A percentile compares a stretch with the other conserved stretches of the same genome.
phyloP scores from a whole-genome alignment of 306 rosid species.

The Prosopis cineraria region DNA sequence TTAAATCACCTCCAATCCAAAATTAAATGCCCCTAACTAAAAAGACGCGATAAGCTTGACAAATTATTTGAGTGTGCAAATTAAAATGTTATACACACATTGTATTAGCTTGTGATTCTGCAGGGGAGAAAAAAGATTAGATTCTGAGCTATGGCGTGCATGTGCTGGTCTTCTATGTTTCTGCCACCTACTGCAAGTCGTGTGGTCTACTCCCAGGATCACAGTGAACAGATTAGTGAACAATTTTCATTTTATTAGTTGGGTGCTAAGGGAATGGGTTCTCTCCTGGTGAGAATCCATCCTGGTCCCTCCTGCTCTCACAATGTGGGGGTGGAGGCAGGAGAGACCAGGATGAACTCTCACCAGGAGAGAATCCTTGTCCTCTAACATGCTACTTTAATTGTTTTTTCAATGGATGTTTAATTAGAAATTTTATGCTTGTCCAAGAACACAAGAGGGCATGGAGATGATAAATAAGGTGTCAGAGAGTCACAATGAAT shows the following conservation, averaged over 20 bases:
- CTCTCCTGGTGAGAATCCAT: too few species aligned
- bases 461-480: neutral
- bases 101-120: slow-evolving; percentile 26
- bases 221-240: slow-evolving; percentile 69
- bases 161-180: slow-evolving; percentile 77
- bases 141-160: slow-evolving; percentile 82
- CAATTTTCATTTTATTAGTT: slow-evolving; percentile 5
- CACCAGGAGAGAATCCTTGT: too few species aligned
- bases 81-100: neutral
- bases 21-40: too few species aligned
- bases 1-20: too few species aligned
- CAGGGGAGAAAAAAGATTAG: slow-evolving; percentile 72
- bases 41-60: neutral
- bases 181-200: slow-evolving; percentile 71
- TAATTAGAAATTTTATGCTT: slow-evolving; percentile 19
- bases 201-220: slow-evolving; percentile 80
- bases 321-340: too few species aligned
- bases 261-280: too few species aligned
- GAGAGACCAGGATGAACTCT: too few species aligned
- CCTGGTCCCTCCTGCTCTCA: too few species aligned
- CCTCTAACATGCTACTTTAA: neutral
- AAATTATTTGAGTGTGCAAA: neutral
- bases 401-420: slow-evolving; percentile 11
- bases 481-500: neutral
- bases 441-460: slow-evolving; percentile 1